A percentile compares a stretch with the other conserved stretches of the same genome.
phyloP scores from a whole-genome alignment of 2,329 filamentous ascomycete species.

The Exophiala alcalophila region DNA sequence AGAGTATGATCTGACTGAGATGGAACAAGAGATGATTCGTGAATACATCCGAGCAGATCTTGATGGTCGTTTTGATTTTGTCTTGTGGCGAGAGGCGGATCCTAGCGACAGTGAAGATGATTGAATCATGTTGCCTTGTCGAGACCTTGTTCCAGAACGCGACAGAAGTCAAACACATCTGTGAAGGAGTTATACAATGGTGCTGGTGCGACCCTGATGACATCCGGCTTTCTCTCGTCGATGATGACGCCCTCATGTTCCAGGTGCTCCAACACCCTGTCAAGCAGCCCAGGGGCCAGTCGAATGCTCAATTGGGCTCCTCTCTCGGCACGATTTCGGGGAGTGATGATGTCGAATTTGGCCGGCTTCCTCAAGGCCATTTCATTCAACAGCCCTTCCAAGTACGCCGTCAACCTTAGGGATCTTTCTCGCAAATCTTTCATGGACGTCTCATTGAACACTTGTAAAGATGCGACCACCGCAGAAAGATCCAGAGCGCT shows the following conservation, averaged over 20 bases:
- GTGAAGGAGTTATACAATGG: slow-evolving; percentile 74
- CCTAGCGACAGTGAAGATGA: slow-evolving; percentile 29
- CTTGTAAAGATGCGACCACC: slow-evolving; percentile 67
- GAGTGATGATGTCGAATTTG: slow-evolving; percentile 66
- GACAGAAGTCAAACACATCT: slow-evolving; percentile 63
- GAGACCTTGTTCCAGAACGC: slow-evolving; percentile 21
- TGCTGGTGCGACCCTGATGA: slow-evolving; percentile 77
- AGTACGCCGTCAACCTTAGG: slow-evolving; percentile 69
- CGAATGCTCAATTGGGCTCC: slow-evolving; percentile 77
- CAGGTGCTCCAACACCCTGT: slow-evolving; percentile 62
- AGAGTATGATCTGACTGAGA: slow-evolving; percentile 29
- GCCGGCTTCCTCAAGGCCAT: slow-evolving; percentile 25
- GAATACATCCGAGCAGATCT: slow-evolving; percentile 29
- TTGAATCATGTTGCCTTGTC: slow-evolving; percentile 15
- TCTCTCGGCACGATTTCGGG: slow-evolving; percentile 62
- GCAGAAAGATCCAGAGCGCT: slow-evolving; percentile 73
- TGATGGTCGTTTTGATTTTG: slow-evolving; percentile 30
- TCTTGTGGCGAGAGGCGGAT: slow-evolving; percentile 28
- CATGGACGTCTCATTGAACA: slow-evolving; percentile 73
- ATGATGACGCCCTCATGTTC: slow-evolving; percentile 69
- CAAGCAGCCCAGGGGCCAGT: slow-evolving; percentile 65
- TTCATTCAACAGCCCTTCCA: slow-evolving; percentile 62
- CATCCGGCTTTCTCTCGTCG: slow-evolving; percentile 81
- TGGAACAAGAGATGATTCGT: slow-evolving; percentile 33
- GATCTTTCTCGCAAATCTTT: slow-evolving; percentile 66